Conservation (phyloP, 108 stramenopile species). For the Nannochloropsis salina region DNA sequence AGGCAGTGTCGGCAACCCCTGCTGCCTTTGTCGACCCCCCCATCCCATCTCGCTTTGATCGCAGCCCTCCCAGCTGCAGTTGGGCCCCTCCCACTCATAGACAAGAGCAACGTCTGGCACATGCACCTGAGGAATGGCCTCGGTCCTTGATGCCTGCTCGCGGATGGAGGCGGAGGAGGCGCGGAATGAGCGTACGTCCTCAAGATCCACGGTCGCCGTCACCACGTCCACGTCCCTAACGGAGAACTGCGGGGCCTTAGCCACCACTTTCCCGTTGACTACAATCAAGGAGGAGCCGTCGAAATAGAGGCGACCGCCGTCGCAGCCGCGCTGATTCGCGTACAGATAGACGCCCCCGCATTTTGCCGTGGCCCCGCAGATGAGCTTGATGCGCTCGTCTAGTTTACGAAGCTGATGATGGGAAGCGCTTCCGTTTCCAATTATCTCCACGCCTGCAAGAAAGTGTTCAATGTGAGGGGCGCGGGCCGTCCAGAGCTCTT, state of each 20-base stretch:
- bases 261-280: slow-evolving; percentile 80
- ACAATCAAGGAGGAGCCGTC: slow-evolving; percentile 93
- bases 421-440: slow-evolving; percentile 88
- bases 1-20: slow-evolving; percentile 1
- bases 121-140: neutral
- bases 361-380: slow-evolving; percentile 57
- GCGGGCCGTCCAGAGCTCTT: slow-evolving; percentile 91
- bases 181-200: slow-evolving; percentile 84
- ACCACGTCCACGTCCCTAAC: slow-evolving; percentile 75
- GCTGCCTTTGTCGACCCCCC: slow-evolving; percentile 5
- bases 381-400: slow-evolving; percentile 40
- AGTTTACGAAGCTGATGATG: slow-evolving; percentile 81
- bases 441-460: slow-evolving; percentile 85
- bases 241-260: slow-evolving; percentile 85
- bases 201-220: slow-evolving; percentile 84
- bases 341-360: slow-evolving; percentile 97
- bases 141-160: slow-evolving; percentile 67
- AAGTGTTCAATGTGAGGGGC: slow-evolving; percentile 74
- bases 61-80: neutral
- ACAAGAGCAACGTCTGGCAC: neutral
- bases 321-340: slow-evolving; percentile 92
- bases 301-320: slow-evolving; percentile 82
- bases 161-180: slow-evolving; percentile 72
- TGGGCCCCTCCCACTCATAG: neutral
- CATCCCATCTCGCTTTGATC: neutral